phyloP scores from a whole-genome alignment of 257 asterid species.

The Fraxinus anomala region DNA sequence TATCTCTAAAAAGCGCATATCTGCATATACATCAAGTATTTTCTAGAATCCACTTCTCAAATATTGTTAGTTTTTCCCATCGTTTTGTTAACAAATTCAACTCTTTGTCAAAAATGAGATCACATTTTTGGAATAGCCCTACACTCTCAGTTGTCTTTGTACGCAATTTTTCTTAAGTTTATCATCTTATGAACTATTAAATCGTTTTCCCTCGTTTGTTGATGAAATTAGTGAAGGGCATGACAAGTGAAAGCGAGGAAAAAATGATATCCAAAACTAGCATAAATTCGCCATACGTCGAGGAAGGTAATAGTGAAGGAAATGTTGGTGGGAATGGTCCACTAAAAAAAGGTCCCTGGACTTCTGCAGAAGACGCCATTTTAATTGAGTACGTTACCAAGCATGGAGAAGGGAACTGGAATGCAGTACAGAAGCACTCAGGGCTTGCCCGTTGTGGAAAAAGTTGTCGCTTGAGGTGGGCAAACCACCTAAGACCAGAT shows the following conservation, averaged over 20 bases:
- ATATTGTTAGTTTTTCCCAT: background rate
- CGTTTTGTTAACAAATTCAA: background rate
- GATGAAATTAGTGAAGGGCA: constrained; percentile 38
- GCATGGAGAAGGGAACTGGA: constrained; percentile 89
- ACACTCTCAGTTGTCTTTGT: background rate
- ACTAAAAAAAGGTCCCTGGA: constrained; percentile 93
- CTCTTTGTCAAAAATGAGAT: background rate
- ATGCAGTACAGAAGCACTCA: constrained; percentile 72
- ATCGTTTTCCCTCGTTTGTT: constrained; percentile 5
- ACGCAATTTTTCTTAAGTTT: background rate
- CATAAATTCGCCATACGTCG: constrained; percentile 43
- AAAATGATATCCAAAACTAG: constrained; percentile 39
- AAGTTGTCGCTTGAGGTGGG: constrained; percentile 89
- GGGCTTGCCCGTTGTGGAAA: constrained; percentile 90
- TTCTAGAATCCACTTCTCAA: background rate
- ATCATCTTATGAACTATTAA: background rate
- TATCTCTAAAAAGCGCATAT: constrained; percentile 19
- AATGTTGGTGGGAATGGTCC: constrained; percentile 39
- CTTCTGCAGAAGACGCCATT: constrained; percentile 71
- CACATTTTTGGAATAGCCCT: background rate
- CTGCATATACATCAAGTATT: background rate
- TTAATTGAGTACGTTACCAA: constrained; percentile 59
- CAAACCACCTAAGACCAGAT: constrained; percentile 82
- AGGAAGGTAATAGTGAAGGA: constrained; percentile 55
- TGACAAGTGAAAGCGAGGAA: constrained; percentile 58